phyloP scores from a whole-genome alignment of 306 rosid species.

The Gynostemma pentaphyllum region DNA sequence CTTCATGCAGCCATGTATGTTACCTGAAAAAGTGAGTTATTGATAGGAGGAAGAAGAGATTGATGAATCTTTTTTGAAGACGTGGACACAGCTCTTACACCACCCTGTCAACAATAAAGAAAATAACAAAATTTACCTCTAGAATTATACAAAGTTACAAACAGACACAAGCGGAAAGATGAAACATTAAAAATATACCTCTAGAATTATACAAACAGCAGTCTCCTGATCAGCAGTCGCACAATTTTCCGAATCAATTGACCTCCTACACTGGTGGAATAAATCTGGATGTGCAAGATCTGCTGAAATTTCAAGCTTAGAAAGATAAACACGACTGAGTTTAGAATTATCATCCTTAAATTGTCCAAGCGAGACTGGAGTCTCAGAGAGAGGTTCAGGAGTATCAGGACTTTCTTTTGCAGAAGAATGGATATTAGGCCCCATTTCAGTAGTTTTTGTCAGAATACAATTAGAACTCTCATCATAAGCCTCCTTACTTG shows the following conservation, averaged over 20 bases:
- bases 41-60: slow-evolving; percentile 50
- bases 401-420: slow-evolving; percentile 36
- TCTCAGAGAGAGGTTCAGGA: slow-evolving; percentile 28
- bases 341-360: slow-evolving; percentile 30
- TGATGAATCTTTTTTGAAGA: slow-evolving; percentile 26
- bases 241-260: slow-evolving; percentile 34
- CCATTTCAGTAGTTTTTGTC: slow-evolving; percentile 44
- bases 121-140: background rate
- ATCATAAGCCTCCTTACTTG: slow-evolving; percentile 44
- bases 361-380: slow-evolving; percentile 22
- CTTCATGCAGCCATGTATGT: background rate
- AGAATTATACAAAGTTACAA: background rate
- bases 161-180: background rate
- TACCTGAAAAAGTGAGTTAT: slow-evolving; percentile 69
- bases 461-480: slow-evolving; percentile 25
- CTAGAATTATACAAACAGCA: slow-evolving; percentile 25
- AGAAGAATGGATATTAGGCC: slow-evolving; percentile 40
- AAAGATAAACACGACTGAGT: slow-evolving; percentile 62
- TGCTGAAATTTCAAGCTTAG: slow-evolving; percentile 78
- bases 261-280: slow-evolving; percentile 51
- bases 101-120: slow-evolving; percentile 41
- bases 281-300: slow-evolving; percentile 54
- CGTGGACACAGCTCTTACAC: slow-evolving; percentile 29
- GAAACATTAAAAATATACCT: slow-evolving; percentile 36
- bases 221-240: slow-evolving; percentile 31